Percentiles rank a stretch among this genome's conserved stretches.
These are phyloP conservation scores for Neodidymelliopsis sp. DNA, from an alignment of 2,329 filamentous ascomycete genomes.

Conservation along the genomic window DNA sequence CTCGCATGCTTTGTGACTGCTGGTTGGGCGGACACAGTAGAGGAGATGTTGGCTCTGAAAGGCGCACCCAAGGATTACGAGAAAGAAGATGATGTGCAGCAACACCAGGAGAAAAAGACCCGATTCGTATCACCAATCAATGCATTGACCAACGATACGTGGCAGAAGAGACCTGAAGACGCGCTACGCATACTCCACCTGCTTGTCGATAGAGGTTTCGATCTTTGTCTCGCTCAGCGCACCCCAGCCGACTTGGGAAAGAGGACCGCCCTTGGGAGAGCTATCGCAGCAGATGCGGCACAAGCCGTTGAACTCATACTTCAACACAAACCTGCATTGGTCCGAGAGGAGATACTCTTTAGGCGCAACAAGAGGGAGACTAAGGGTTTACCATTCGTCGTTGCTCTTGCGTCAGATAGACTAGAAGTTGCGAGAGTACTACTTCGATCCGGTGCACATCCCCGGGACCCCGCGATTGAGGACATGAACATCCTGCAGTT, in stretches of 20 bases:
- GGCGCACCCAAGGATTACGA: constrained; percentile 21
- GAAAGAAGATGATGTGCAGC: constrained; percentile 25
- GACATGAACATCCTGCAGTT: constrained; percentile 28
- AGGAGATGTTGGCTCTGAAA: constrained; percentile 25
- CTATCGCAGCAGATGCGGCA: constrained; percentile 25
- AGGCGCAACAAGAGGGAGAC: constrained; percentile 25
- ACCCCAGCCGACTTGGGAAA: constrained; percentile 23
- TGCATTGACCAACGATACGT: constrained; percentile 30
- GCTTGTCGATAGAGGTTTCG: constrained; percentile 23
- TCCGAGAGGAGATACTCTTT: constrained; percentile 27
- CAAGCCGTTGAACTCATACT: constrained; percentile 29
- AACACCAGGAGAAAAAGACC: constrained; percentile 27
- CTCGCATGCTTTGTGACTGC: constrained; percentile 25
- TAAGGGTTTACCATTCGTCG: constrained; percentile 25
- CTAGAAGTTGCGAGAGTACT: constrained; percentile 25
- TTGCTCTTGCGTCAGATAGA: constrained; percentile 20
- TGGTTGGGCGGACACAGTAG: constrained; percentile 30
- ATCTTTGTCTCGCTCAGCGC: constrained; percentile 21
- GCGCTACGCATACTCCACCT: constrained; percentile 28
- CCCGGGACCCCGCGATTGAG: constrained; percentile 27
- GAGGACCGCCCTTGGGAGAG: constrained; percentile 24
- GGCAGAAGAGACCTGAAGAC: constrained; percentile 27
- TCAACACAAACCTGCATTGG: constrained; percentile 19
- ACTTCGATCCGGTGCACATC: constrained; percentile 25
- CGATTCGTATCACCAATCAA: constrained; percentile 25